Evolutionary conservation across 2,329 filamentous ascomycete species (phyloP), one percentile per base, ranked within the genome.

Genomic region (Blumeria graminis): DNA sequence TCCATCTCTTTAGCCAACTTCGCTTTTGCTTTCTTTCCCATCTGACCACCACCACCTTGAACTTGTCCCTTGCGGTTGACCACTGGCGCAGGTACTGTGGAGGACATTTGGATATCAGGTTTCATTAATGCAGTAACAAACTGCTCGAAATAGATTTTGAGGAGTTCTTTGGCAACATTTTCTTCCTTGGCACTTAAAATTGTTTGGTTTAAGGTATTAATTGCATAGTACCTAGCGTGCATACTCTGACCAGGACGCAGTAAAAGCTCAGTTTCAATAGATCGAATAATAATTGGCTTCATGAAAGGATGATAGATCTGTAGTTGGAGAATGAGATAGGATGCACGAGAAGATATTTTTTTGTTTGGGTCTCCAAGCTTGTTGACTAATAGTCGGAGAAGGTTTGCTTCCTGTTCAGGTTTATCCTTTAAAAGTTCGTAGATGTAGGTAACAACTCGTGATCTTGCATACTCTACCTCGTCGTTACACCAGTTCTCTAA

Each of bases 171-270:
- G 7, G 89, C 89, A 16, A 94, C 76, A 16, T 79, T 75, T 41
- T 88, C 82, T 65, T 96, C 90, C 63, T 84, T 92, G 56, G 71
- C 77, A 68, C 86, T 94, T 54, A 98, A 70, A 54, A 96, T 89
- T 0, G 90, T 96, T 70, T 98, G 93, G 67, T 98, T 98, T 54
- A 98, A 74, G 0, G 92, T 96, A 67, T 95, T 95, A 67, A 94
- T 82, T 36, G 87, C 89, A 68, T 94, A 95, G 70, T 98, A 98
- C 66, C 86, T 93, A 43, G 90, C 86, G 63, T 93, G 85, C 38
- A 83, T 74, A 64, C 80, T 90, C 68, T 96, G 92, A 10, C 86
- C 85, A 0, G 89, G 86, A 55, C 87, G 80, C 66, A 95, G 84
- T 22, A 98, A 72, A 51, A 94, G 77, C 63, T 96, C 90, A 56